These are phyloP conservation scores for Phytophthora citricola DNA, from an alignment of 352 stramenopile genomes.

Conservation along the genomic window DNA sequence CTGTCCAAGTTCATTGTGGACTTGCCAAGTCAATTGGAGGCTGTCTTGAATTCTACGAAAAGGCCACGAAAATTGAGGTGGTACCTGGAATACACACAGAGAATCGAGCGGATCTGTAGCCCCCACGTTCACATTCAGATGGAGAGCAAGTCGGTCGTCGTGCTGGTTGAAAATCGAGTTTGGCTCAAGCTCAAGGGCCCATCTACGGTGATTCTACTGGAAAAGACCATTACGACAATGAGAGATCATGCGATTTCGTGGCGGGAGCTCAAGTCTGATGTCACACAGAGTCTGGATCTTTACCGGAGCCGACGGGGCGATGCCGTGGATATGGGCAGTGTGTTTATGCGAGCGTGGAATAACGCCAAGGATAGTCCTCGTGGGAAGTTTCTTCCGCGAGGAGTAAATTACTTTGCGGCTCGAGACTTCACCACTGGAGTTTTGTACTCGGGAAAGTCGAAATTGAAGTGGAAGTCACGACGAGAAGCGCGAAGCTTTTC, in stretches of 20 bases:
- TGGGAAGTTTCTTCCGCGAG: conserved; percentile 32
- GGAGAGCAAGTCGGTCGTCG: conserved; percentile 16
- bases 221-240: conserved; percentile 43
- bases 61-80: conserved; percentile 67
- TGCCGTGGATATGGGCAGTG: conserved; percentile 25
- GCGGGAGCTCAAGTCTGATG: conserved; percentile 45
- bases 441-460: conserved; percentile 64
- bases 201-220: conserved; percentile 44
- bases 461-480: conserved; percentile 61
- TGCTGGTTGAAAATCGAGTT: conserved; percentile 47
- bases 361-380: conserved; percentile 41
- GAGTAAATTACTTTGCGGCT: conserved; percentile 52
- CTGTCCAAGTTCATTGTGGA: conserved; percentile 52
- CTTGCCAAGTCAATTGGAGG: conserved; percentile 40
- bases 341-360: conserved; percentile 57
- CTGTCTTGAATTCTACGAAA: conserved; percentile 60
- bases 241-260: conserved; percentile 46
- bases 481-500: conserved; percentile 50
- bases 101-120: conserved; percentile 40
- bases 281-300: conserved; percentile 34
- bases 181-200: conserved; percentile 48
- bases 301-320: conserved; percentile 14
- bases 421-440: conserved; percentile 57
- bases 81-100: conserved; percentile 58
- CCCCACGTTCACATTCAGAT: conserved; percentile 39